These are phyloP conservation scores for Lasiosphaeris hirsuta DNA, from an alignment of 495 filamentous ascomycete genomes.

Conservation along the genomic window DNA sequence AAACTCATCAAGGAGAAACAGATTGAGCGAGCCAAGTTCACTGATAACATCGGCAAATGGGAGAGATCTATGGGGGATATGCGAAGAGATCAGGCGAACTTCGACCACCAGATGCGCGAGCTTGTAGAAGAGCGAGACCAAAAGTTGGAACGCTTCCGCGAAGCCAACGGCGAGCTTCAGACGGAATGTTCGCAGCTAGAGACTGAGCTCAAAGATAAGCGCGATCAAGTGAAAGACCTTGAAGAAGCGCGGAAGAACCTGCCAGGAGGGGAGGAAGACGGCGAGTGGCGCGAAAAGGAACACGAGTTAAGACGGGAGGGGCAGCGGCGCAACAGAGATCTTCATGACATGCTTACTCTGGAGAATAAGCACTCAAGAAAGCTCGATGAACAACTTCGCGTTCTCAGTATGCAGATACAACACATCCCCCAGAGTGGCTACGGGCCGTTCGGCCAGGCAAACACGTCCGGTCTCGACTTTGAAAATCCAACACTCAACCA, in stretches of 20 bases:
- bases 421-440: constrained; percentile 35
- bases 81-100: constrained; percentile 37
- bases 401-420: constrained; percentile 32
- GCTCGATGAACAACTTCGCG: constrained; percentile 39
- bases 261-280: constrained; percentile 52
- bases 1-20: constrained; percentile 73
- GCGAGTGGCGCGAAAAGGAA: constrained; percentile 49
- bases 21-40: constrained; percentile 55
- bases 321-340: constrained; percentile 41
- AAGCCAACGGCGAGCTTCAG: constrained; percentile 28
- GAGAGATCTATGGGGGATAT: constrained; percentile 52
- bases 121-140: constrained; percentile 41
- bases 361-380: constrained; percentile 35
- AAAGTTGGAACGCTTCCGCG: constrained; percentile 31
- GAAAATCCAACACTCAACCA: constrained; percentile 44
- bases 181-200: constrained; percentile 41
- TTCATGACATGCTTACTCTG: constrained; percentile 37
- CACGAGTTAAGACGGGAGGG: constrained; percentile 40
- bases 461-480: constrained; percentile 47
- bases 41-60: constrained; percentile 55
- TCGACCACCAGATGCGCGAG: constrained; percentile 42
- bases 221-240: constrained; percentile 49
- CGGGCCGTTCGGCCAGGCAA: constrained; percentile 41
- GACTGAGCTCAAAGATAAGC: constrained; percentile 45
- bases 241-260: constrained; percentile 53